Base-by-base conservation (phyloP, 257 asterid species). In the Prunella vulgaris region DNA sequence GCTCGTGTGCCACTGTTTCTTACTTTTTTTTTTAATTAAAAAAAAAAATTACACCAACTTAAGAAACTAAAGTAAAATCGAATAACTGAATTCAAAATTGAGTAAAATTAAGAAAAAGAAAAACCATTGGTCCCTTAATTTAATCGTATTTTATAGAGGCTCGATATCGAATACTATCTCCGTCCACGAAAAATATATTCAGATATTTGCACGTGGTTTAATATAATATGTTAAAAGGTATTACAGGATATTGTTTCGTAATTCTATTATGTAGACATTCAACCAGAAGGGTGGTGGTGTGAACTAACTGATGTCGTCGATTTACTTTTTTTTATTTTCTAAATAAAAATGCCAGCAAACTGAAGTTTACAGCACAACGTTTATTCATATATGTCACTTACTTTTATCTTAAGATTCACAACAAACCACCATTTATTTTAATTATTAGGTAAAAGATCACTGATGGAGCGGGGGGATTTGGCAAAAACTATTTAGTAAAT, bases 281-380 rank as follows among this genome's bases (percentile, higher is more conserved):
- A 46, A 25, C 20, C 4, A 49, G 4, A 27, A 18, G 30, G 60
- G 0, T 46, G 52, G 61, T 28, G 60, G 61, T 48, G 62, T 32
- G 53, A 71, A 13, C 60, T 44, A 70, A 46, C 66, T 60, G 76
- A 65, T 74, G 74, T 68, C 68, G 74, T 28, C 21, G 21, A 18
- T 60, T 32, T 27, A 38, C 49, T 38, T 21, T 58, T 14, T 40
- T 24, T 15, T 59, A 53, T 58, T 14, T 40, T 24, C 24, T 59
- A 53, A 12, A 15, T 1, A 35, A 7, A 1, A 61, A 65, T 76
- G 10, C 63, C 69, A 71, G 60, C 75, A 61, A 72, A 78, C 75
- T 71, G 60, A 78, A 81, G 76, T 46, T 74, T 83, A 71, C 80
- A 63, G 7, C 73, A 46, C 78, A 75, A 78, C 74, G 24, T 32